phyloP scores from a whole-genome alignment of 768 basidiomycete genomes.

The Tricholoma sp. region DNA sequence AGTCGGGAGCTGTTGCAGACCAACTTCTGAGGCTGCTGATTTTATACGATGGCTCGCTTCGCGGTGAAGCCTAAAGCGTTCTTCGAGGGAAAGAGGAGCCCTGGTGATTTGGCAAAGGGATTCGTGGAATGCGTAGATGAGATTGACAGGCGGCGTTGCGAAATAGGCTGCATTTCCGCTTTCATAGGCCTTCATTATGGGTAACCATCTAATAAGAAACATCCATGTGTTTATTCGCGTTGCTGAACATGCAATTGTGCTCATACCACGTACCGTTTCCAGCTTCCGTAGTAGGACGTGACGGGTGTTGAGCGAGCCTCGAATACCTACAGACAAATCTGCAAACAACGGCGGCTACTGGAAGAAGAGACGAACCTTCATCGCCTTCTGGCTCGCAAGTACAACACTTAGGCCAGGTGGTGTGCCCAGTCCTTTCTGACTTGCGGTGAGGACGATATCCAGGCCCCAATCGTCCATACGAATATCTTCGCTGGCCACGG shows the following conservation, averaged over 20 bases:
- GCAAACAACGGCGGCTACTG: neutral
- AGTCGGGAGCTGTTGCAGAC: constrained; percentile 68
- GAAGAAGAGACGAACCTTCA: constrained; percentile 43
- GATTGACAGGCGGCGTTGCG: constrained; percentile 92
- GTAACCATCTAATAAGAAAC: constrained; percentile 60
- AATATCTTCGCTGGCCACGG: constrained; percentile 94
- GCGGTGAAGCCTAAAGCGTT: constrained; percentile 74
- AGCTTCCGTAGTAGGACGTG: constrained; percentile 80
- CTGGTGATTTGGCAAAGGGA: constrained; percentile 71
- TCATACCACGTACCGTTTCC: constrained; percentile 64
- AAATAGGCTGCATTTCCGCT: constrained; percentile 79
- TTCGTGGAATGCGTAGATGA: constrained; percentile 87
- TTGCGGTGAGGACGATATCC: constrained; percentile 82
- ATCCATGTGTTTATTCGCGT: neutral
- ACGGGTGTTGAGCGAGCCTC: constrained; percentile 59
- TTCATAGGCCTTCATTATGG: constrained; percentile 94
- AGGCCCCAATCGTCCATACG: constrained; percentile 90
- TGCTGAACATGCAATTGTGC: neutral
- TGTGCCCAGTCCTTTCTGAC: constrained; percentile 88
- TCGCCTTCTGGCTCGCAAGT: constrained; percentile 72
- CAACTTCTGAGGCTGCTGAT: constrained; percentile 55
- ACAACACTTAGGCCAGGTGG: constrained; percentile 92
- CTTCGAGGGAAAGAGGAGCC: constrained; percentile 57
- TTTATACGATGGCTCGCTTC: constrained; percentile 67
- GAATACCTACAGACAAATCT: constrained; percentile 37